Evolutionary conservation across 352 stramenopile genomes (phyloP).

Genomic region (Elongisporangium prolatum): DNA sequence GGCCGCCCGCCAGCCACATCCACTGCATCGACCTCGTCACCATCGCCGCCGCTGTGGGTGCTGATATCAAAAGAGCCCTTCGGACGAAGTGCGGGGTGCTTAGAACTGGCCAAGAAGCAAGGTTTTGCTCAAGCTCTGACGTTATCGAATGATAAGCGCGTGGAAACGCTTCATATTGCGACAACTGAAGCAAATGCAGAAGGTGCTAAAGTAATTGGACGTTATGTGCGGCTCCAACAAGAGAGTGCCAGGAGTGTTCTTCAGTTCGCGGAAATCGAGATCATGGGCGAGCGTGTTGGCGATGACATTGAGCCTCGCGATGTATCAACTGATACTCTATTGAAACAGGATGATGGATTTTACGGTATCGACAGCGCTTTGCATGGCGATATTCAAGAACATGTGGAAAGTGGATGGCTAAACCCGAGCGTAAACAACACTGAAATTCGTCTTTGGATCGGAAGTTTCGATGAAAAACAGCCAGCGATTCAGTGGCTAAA

Average conservation of each 20-base stretch:
- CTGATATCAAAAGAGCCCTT: conserved; percentile 54
- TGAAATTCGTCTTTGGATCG: conserved; percentile 60
- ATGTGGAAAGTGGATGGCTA: conserved; percentile 63
- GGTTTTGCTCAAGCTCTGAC: not conserved
- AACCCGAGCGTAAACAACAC: conserved; percentile 23
- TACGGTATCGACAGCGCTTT: conserved; percentile 39
- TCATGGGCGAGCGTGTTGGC: conserved; percentile 9
- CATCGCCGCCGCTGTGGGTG: conserved; percentile 37
- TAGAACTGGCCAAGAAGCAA: not conserved
- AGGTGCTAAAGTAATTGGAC: conserved; percentile 15
- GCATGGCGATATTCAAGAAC: conserved; percentile 36
- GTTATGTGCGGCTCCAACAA: conserved; percentile 62
- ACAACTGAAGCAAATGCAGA: not conserved
- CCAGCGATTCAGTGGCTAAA: conserved; percentile 52
- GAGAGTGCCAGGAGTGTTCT: conserved; percentile 29
- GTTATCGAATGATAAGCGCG: conserved; percentile 10
- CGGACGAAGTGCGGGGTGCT: not conserved
- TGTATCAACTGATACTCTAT: not conserved
- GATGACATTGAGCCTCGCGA: not conserved
- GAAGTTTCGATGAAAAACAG: conserved; percentile 48
- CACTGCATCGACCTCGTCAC: conserved; percentile 19
- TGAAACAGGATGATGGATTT: conserved; percentile 44
- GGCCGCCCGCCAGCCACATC: conserved; percentile 37
- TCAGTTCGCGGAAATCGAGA: conserved; percentile 67
- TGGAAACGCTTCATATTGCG: conserved; percentile 16